These are phyloP conservation scores for Amylocarpus encephaloides DNA, from an alignment of 2,329 filamentous ascomycete genomes.

Conservation along the genomic window DNA sequence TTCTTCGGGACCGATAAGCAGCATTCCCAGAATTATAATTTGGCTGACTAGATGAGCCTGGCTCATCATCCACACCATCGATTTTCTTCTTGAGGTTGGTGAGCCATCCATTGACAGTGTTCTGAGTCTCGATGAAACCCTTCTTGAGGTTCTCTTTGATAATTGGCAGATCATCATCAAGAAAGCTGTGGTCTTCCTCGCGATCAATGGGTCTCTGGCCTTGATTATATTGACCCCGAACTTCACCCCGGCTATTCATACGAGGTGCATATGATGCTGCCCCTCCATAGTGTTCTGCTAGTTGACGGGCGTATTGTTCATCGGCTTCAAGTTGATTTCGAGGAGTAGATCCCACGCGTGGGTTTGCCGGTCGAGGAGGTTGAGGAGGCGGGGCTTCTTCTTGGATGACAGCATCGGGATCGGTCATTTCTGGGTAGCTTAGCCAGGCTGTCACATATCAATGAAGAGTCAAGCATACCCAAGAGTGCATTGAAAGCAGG, in stretches of 20 bases:
- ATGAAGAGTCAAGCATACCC: slow-evolving; percentile 43
- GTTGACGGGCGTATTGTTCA: slow-evolving; percentile 83
- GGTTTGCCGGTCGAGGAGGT: slow-evolving; percentile 67
- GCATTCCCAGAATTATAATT: slow-evolving; percentile 32
- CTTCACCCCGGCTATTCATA: slow-evolving; percentile 31
- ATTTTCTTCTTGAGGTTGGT: slow-evolving; percentile 86
- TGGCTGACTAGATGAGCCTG: slow-evolving; percentile 21
- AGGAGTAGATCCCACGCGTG: slow-evolving; percentile 45
- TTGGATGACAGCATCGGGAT: slow-evolving; percentile 59
- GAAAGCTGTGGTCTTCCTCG: slow-evolving; percentile 74
- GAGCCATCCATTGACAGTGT: slow-evolving; percentile 89
- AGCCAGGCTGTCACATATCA: slow-evolving; percentile 3
- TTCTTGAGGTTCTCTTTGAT: slow-evolving; percentile 91
- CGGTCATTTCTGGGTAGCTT: slow-evolving; percentile 60
- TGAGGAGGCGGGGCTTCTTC: slow-evolving; percentile 62
- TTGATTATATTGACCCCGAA: slow-evolving; percentile 42
- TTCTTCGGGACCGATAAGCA: slow-evolving; percentile 41
- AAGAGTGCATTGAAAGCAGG: slow-evolving; percentile 93
- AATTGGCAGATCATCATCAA: slow-evolving; percentile 91
- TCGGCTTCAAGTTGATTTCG: slow-evolving; percentile 83
- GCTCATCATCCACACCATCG: slow-evolving; percentile 70
- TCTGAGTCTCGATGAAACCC: slow-evolving; percentile 90
- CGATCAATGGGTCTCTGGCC: slow-evolving; percentile 48
- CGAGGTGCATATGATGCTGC: slow-evolving; percentile 51
- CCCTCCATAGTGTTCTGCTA: slow-evolving; percentile 78